Conservation (phyloP, 768 basidiomycete genomes). For the Leccinum subgranulosum region DNA sequence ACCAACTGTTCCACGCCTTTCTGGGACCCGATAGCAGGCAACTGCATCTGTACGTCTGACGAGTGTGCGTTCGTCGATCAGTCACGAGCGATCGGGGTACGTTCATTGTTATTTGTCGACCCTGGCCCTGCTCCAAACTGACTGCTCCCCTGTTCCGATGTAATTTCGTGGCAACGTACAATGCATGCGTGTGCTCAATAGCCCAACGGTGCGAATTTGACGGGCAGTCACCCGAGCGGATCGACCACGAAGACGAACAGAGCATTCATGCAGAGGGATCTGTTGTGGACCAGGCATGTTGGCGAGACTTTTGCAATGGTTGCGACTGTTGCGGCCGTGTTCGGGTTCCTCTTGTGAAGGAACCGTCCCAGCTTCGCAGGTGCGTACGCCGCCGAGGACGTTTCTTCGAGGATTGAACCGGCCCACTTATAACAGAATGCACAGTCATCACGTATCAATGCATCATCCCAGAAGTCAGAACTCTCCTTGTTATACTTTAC, state of each 20-base stretch:
- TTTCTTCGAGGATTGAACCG: neutral
- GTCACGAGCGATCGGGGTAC: conserved; percentile 62
- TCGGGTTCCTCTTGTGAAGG: neutral
- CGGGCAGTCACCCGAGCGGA: conserved; percentile 36
- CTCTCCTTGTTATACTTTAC: neutral
- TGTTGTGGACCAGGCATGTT: neutral
- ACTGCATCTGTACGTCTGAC: conserved; percentile 57
- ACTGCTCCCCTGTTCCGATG: neutral
- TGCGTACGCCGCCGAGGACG: neutral
- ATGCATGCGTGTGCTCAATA: conserved; percentile 21
- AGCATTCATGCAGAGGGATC: neutral
- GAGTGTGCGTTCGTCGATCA: conserved; percentile 63
- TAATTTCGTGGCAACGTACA: too few species aligned
- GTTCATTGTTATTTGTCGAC: conserved; percentile 11
- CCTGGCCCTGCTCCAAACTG: neutral
- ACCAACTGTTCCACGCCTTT: conserved; percentile 73
- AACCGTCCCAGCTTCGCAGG: neutral
- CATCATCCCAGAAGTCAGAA: neutral
- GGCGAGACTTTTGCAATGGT: neutral
- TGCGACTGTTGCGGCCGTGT: too few species aligned
- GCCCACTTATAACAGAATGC: neutral
- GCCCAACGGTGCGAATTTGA: conserved; percentile 70
- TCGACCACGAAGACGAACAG: conserved; percentile 47
- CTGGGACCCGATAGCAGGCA: conserved; percentile 72
- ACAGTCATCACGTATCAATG: neutral